Evolutionary conservation across 257 asterid genomes (phyloP), one percentile per base, ranked within the genome.

Genomic region (Solanum pinnatisectum): DNA sequence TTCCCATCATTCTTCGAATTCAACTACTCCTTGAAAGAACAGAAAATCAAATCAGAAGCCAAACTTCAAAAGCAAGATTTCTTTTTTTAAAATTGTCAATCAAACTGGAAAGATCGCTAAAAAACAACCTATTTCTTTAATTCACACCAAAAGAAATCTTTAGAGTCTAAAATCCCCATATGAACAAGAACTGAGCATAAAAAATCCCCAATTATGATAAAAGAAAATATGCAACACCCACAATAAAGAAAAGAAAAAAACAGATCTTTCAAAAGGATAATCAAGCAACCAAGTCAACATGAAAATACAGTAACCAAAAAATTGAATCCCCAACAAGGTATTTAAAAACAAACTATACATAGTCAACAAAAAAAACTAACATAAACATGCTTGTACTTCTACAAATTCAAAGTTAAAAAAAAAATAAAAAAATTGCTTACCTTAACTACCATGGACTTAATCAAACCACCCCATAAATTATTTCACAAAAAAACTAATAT

Each of bases 1-100:
- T 90, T 67, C 74, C 90, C 98, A 92, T 95, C 91, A 9, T 89
- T 56, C 46, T 71, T 89, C 15, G 68, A 81, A 86, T 42, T 79
- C n/a, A 79, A 46, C 40, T 81, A 46, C 30, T 46, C 85, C 85
- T 81, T 27, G 39, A 46, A 81, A 46, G 42, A 46, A 81, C 40
- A 81, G 39, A 44, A 16, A 81, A 46, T 9, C 37, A 27, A 46
- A 46, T 81, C 65, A 46, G 85, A 46, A 30, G 63, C 11, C 84
- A 79, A 18, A 25, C 65, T 79, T 25, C 84, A 42, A 78, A 40
- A 79, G 84, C 37, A 79, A 42, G 13, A 25, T 4, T 42, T n/a
- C n/a, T n/a, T 42, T 8, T 39, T 0, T 6, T 11, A 37, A n/a
- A 40, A 42, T 15, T 25, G 84, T 78, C 84, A 78, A 78, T 42